Base-by-base conservation (phyloP, 768 basidiomycete species). In the Psilocybe cyanescens region DNA sequence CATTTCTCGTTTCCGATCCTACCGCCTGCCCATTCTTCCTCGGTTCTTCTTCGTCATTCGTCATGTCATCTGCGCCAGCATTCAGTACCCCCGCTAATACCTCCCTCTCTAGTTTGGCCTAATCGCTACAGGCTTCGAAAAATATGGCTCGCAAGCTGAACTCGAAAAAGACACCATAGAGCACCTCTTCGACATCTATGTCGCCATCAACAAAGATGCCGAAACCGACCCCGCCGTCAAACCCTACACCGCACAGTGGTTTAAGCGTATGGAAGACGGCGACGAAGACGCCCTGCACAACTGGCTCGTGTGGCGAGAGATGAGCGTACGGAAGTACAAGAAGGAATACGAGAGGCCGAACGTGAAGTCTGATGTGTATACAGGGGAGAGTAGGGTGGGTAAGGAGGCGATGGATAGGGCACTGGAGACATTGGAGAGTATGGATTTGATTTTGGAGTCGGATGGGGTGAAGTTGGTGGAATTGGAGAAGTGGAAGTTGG, bases 261-360 rank as follows among this genome's bases (percentile, higher is more conserved):
- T 99, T 82, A 94, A 89, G 74, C 89, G 88, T 8, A 97, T 97
- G 94, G 94, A 96, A 72, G 92, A 95, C 64, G 94, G 94, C 28
- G 94, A 98, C 67, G 89, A 94, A 65, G 80, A 78, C 8, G 90
- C 94, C 2, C 83, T 99, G 37, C 81, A 79, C 58, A 90, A 96
- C 74, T 99, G 97, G 97, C 85, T 89, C 16, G 84, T 89, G 61
- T 99, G 96, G 94, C 90, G 97, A 28, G 88, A 92, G 68, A 76
- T 96, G 52, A 96, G 94, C 65, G 86, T 99, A n/a, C 87, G 87
- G 69, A 94, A 94, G 76, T 97, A 98, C 76, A 83, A 83, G 70
- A 84, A 90, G 68, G 92, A 94, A 71, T 99, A 97, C 75, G 89
- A 86, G 2, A 83, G 92, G 29, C 76, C 98, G 65, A 99, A 99